phyloP scores from a whole-genome alignment of 768 basidiomycete genomes.

The Russula olivacea region DNA sequence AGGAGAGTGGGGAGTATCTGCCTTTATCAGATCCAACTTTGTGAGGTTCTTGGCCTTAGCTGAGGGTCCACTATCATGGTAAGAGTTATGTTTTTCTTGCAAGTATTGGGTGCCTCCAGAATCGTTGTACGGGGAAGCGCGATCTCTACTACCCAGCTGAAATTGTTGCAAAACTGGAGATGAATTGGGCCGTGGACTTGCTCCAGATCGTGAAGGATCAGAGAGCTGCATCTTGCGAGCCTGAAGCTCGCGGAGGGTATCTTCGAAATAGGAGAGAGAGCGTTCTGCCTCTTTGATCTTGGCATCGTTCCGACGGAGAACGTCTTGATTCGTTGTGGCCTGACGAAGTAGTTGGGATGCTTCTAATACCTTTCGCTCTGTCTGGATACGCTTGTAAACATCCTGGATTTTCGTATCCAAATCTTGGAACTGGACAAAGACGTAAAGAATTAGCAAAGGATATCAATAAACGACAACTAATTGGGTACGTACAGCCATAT shows the following conservation, averaged over 20 bases:
- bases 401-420: conserved; percentile 93
- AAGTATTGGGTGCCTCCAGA: conserved; percentile 25
- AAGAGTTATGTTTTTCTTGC: conserved; percentile 31
- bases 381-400: conserved; percentile 83
- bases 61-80: conserved; percentile 35
- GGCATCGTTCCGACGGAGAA: conserved; percentile 70
- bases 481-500: conserved; percentile 19
- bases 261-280: conserved; percentile 81
- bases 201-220: conserved; percentile 47
- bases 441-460: conserved; percentile 9
- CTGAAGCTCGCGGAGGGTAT: conserved; percentile 77
- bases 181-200: conserved; percentile 5
- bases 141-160: conserved; percentile 19
- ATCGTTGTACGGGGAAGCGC: conserved; percentile 15
- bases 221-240: conserved; percentile 60
- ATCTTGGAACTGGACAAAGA: conserved; percentile 39
- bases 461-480: background rate
- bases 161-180: conserved; percentile 15
- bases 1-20: conserved; percentile 93
- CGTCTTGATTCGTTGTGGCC: conserved; percentile 84
- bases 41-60: conserved; percentile 63
- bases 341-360: conserved; percentile 70
- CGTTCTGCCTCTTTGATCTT: conserved; percentile 85
- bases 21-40: conserved; percentile 92
- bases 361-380: conserved; percentile 89